Base-by-base conservation (phyloP, 2,329 filamentous ascomycete species). In the Ophiostoma himal-ulmi region DNA sequence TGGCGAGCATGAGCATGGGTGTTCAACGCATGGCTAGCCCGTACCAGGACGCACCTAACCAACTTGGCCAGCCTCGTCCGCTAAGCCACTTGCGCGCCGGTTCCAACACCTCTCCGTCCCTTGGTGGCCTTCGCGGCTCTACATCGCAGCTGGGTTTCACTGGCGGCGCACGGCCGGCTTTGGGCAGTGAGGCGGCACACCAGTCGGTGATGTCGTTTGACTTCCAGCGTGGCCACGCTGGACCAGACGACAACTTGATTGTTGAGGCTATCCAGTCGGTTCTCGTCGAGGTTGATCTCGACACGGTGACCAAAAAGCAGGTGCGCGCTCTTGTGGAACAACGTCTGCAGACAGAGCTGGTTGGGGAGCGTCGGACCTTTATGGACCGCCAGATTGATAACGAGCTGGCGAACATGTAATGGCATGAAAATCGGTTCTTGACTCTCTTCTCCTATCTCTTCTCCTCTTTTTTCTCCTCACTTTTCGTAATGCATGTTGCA, bases 271-370 rank as follows among this genome's bases (percentile, higher is more conserved):
- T 98, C 73, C 91, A 93, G 76, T 83, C 85, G 68, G 95, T 95
- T 75, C 83, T 99, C 73, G 82, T 85, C 20, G 94, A 97, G 76
- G 93, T 97, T 0, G 94, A 99, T 79, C 84, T 99, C 60, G 95
- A 99, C 78, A 94, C 87, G n/a, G 92, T 98, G 67, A 99, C 95
- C 7, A 99, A 98, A 88, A 99, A 99, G 83, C 94, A 98, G 82
- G 90, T 95, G 70, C 86, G 92, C 68, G 94, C 92, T 3, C 85
- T 98, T 64, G 93, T 97, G 14, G 95, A 99, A 82, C 93, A 97
- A 82, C 88, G 94, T 76, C 81, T 99, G 73, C 94, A 97, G 82
- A 94, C 91, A 5, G 93, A 97, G 78, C 84, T 98, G 71, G 84
- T 87, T 0, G 94, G 93, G 30, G 94, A 97, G 80, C 90, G 93